Base-by-base conservation (phyloP, 441 rosid genomes). In the Rhodomyrtus psidioides region DNA sequence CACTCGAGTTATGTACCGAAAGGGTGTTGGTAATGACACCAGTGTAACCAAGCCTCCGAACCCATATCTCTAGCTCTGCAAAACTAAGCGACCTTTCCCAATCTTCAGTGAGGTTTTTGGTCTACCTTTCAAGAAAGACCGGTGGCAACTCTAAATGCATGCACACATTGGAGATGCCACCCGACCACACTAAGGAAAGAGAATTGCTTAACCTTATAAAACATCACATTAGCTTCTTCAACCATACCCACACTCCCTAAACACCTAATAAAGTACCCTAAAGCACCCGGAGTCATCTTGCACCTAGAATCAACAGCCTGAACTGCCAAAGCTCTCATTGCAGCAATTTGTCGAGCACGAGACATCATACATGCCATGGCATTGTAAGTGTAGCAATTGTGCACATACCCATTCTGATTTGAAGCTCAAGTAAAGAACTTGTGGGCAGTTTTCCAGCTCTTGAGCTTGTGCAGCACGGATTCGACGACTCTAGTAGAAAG, bases 311-410 rank as follows among this genome's bases (percentile, higher is more conserved):
- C 88, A 28, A 94, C 59, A 84, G 94, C 88, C 56, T 94, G 92
- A 55, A 57, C 53, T 2, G 88, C 93, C 88, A 97, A 90, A 87
- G 14, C 85, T 88, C 85, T 94, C 91, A 97, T 87, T 90, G 89
- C 88, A 92, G 94, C 95, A 91, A 91, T 94, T 89, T 93, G 97
- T 94, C 98, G 98, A 97, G 95, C 99, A 93, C 92, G 89, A 91
- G 98, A 95, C 83, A 97, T 97, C 92, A 94, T 89, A 27, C 90
- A 91, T 2, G 98, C 98, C 96, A 97, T 93, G 88, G 98, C 95
- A 86, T 96, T 97, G 90, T 91, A 95, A 87, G 95, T 89, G 83
- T 97, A 96, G 27, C 93, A 88, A 70, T 91, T 95, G 83, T 95
- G 95, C 82, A 84, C 90, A 84, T 93, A 97, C 15, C 97, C 96